phyloP scores from a whole-genome alignment of 345 rosid genomes.

The Eucalyptus camaldulensis region DNA sequence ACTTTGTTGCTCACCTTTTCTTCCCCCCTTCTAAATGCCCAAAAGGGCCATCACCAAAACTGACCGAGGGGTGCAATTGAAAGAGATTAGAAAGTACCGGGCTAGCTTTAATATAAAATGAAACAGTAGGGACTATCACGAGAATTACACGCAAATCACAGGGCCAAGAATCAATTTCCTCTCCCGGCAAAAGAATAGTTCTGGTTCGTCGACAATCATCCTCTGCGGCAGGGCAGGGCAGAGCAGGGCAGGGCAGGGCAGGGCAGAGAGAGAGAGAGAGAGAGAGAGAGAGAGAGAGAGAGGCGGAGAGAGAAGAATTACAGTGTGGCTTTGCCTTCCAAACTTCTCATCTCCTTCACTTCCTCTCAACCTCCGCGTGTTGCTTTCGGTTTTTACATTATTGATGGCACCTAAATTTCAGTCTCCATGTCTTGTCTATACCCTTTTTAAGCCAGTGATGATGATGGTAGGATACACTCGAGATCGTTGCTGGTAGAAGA shows the following conservation, averaged over 20 bases:
- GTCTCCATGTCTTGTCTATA: no score
- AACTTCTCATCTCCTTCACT: constrained; percentile 58
- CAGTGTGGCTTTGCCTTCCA: constrained; percentile 66
- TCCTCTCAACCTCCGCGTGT: constrained; percentile 1
- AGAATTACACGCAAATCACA: neutral
- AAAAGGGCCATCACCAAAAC: neutral
- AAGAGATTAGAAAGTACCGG: neutral
- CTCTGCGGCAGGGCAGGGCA: neutral
- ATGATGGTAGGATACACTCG: neutral
- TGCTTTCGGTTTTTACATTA: neutral
- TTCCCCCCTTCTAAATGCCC: neutral
- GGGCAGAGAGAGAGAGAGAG: neutral
- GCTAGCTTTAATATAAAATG: neutral
- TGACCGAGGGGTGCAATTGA: neutral
- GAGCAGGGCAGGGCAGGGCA: neutral
- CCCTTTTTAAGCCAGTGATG: no score
- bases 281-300: neutral
- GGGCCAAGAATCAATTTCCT: neutral
- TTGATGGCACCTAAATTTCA: no score
- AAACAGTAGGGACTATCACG: neutral
- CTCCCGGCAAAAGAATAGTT: neutral
- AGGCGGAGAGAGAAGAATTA: constrained; percentile 68
- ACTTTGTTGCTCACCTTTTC: neutral
- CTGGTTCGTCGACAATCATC: neutral
- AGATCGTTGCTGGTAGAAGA: neutral